A percentile compares a stretch with the other conserved stretches of the same genome.
phyloP scores from a whole-genome alignment of 306 rosid genomes.

The Comarum palustre region DNA sequence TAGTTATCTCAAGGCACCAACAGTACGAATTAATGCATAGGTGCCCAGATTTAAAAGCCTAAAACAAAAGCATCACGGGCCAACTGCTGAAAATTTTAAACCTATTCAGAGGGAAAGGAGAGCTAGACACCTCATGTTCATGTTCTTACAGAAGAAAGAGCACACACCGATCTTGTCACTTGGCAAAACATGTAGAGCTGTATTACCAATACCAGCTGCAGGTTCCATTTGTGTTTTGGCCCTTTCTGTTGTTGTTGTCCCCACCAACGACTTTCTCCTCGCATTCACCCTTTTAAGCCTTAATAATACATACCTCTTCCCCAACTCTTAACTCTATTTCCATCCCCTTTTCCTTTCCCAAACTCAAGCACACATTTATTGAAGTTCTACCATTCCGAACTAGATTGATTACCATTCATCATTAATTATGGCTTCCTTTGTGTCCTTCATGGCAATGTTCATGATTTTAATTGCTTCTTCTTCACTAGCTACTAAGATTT shows the following conservation, averaged over 20 bases:
- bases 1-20: constrained; percentile 4
- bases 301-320: not conserved
- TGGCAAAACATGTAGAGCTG: constrained; percentile 29
- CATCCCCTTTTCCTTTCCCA: not conserved
- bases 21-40: not conserved
- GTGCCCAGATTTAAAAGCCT: constrained; percentile 4
- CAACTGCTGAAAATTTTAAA: not conserved
- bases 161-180: constrained; percentile 21
- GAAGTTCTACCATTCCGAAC: constrained; percentile 16
- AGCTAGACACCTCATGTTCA: constrained; percentile 21
- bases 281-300: constrained; percentile 18
- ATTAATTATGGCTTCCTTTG: constrained; percentile 40
- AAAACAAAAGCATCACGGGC: constrained; percentile 22
- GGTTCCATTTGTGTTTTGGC: constrained; percentile 19
- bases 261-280: constrained; percentile 29
- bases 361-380: constrained; percentile 16
- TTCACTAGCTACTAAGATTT: constrained; percentile 15
- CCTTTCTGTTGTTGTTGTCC: constrained; percentile 13
- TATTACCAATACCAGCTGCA: constrained; percentile 12
- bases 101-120: constrained; percentile 14
- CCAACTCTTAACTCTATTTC: not conserved
- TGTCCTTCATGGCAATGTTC: constrained; percentile 21
- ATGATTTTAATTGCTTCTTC: constrained; percentile 26
- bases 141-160: constrained; percentile 17
- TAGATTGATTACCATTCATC: constrained; percentile 22